Evolutionary conservation across 208 protist species (phyloP), one percentile per base, ranked within the genome.

Genomic region (Acanthamoeba polyphaga): DNA sequence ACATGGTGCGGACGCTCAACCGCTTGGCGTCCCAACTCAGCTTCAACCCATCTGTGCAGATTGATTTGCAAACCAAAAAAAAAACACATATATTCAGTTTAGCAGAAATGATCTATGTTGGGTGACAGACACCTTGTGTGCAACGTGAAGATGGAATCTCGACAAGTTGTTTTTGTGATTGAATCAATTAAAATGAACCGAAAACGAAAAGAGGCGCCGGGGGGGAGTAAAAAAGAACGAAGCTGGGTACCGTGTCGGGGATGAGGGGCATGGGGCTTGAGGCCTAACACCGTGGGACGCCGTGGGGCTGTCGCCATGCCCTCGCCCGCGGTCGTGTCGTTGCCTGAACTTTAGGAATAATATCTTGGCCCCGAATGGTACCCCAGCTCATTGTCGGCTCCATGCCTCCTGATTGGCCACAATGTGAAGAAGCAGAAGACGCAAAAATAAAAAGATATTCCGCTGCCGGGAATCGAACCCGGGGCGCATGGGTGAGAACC

Each of bases 401-500:
- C n/a, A n/a, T n/a, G n/a, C n/a, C n/a, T n/a, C n/a, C n/a, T n/a
- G n/a, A n/a, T n/a, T n/a, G n/a, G n/a, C n/a, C n/a, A n/a, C n/a
- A n/a, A n/a, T n/a, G n/a, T n/a, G n/a, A n/a, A n/a, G n/a, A n/a
- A n/a, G n/a, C n/a, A n/a, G n/a, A n/a, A n/a, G n/a, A n/a, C n/a
- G n/a, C n/a, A n/a, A n/a, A n/a, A n/a, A n/a, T n/a, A n/a, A 74
- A 74, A 74, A 22, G n/a, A 13, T 74, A 38, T 92, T 92, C 85
- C 85, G 85, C 85, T 72, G 85, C 85, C 85, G 85, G 85, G 85
- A 92, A 92, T 92, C 64, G 85, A 92, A 92, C 85, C 85, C 85
- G 85, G 85, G 85, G 85, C 85, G 85, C 55, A 92, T 92, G 85
- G 85, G 85, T 92, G 85, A 92, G 85, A 92, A 92, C 85, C 85